A percentile compares a stretch with the other conserved stretches of the same genome.
Evolutionary conservation across 2,329 filamentous ascomycete species (phyloP).

Genomic region (Aspergillus uvarum): DNA sequence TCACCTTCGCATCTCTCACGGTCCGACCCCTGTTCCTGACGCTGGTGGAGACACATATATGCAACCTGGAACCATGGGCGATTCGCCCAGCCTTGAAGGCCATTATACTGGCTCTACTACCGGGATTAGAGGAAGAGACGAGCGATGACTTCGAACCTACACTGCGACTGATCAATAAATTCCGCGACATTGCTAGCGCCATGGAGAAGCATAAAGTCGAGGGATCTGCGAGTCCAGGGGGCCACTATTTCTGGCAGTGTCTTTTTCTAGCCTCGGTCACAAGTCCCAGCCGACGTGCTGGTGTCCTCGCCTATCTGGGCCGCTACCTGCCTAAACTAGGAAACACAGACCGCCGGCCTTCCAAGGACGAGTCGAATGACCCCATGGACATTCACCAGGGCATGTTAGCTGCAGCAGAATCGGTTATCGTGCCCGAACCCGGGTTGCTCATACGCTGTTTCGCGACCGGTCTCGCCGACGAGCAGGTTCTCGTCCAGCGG

Average conservation of each 20-base stretch:
- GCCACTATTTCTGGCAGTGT: conserved; percentile 97
- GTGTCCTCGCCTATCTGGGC: conserved; percentile 81
- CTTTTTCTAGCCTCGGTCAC: conserved; percentile 93
- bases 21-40: conserved; percentile 83
- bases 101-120: conserved; percentile 82
- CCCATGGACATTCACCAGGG: conserved; percentile 25
- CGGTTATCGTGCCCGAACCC: conserved; percentile 72
- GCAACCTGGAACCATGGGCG: conserved; percentile 67
- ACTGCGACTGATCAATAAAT: conserved; percentile 71
- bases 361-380: conserved; percentile 31
- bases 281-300: conserved; percentile 77
- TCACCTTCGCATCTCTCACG: conserved; percentile 92
- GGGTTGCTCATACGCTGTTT: conserved; percentile 89
- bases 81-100: conserved; percentile 87
- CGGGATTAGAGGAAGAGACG: conserved; percentile 91
- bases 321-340: conserved; percentile 75
- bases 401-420: conserved; percentile 42
- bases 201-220: conserved; percentile 55
- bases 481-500: conserved; percentile 86
- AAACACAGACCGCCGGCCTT: conserved; percentile 33
- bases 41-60: conserved; percentile 76
- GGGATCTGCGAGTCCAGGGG: conserved; percentile 58
- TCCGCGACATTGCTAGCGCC: conserved; percentile 61
- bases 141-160: conserved; percentile 96
- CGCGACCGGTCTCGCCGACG: conserved; percentile 80